Evolutionary conservation across 345 rosid species (phyloP), one percentile per base, ranked within the genome.

Genomic region (Alliaria petiolata): DNA sequence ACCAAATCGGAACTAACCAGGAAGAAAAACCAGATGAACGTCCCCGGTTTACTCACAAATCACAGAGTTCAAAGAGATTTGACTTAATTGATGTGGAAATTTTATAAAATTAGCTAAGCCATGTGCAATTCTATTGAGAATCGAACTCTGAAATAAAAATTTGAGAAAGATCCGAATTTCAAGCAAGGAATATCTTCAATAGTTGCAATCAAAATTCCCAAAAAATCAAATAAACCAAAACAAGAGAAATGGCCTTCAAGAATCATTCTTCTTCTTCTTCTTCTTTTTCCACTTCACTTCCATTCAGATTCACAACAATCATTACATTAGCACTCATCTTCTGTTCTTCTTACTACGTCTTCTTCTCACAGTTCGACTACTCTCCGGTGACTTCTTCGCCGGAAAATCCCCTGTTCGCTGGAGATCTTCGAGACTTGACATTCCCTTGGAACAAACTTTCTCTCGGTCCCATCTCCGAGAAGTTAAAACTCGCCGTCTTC

Each of bases 371-470:
- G 56, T 19, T 68, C 0, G 69, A 62, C 3, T 47, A 44, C 36
- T 77, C 78, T 7, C 76, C 80, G 3, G 42, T 77, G 20, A 43
- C 57, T 0, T 61, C 55, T 31, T 25, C 61, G 0, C 7, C 60
- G 0, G 56, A 1, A 3, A 25, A 64, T 65, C 8, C 65, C 11
- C 17, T 51, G 2, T 88, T 80, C 50, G 30, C 33, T 5, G 90
- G 91, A 31, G 91, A 88, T 69, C 87, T 88, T 28, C 75, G 93
- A 67, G 83, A 86, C 73, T 69, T 82, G 3, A 78, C 63, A 22
- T 80, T 79, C 69, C 85, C 92, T 2, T 83, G 89, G 95, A 91
- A 88, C 83, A 78, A 76, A 68, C 92, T 85, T 50, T 82, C 88
- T 54, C 81, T 88, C 1, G 89, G 87, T 26, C 79, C 77, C 3